Evolutionary conservation across 352 stramenopile genomes (phyloP), one percentile per base, ranked within the genome.

Genomic region (Phytophthora foliorum): DNA sequence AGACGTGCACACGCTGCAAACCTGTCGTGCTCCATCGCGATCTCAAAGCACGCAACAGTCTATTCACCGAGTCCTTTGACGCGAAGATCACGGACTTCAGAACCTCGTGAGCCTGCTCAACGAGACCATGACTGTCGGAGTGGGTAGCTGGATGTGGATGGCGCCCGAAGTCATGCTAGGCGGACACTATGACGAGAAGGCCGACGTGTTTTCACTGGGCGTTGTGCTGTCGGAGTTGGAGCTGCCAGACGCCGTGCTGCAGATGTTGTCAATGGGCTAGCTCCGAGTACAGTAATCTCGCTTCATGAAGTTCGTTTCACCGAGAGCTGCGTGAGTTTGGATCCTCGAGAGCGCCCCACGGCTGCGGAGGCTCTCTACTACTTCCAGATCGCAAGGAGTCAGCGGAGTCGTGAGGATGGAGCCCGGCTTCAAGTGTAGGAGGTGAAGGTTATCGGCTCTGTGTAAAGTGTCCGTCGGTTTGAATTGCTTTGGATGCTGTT

Each of bases 91-190:
- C n/a, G n/a, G n/a, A n/a, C n/a, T n/a, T n/a, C n/a, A n/a, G n/a
- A n/a, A n/a, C n/a, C n/a, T n/a, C n/a, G n/a, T n/a, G n/a, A n/a
- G n/a, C n/a, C n/a, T n/a, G n/a, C n/a, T n/a, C n/a, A n/a, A n/a
- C n/a, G n/a, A n/a, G n/a, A n/a, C 39, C 17, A 74, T 72, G 57
- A 67, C 63, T 17, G 53, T 36, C 8, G 49, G 66, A 14, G 66
- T 74, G 44, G 59, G 66, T 14, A 74, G 50, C 1, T 68, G 50
- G 17, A 70, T 74, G 11, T 85, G 74, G 77, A 50, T 85, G 32
- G 74, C 77, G 13, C 54, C 65, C 16, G 57, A 67, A 25, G 42
- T 72, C 1, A 38, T 72, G 50, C 10, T 38, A n/a, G 66, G 57
- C 22, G 58, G 50, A 34, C 50, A 64, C 34, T 67, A 74, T 42